phyloP scores from a whole-genome alignment of 108 stramenopile species.

The Nannochloropsis gaditana region DNA sequence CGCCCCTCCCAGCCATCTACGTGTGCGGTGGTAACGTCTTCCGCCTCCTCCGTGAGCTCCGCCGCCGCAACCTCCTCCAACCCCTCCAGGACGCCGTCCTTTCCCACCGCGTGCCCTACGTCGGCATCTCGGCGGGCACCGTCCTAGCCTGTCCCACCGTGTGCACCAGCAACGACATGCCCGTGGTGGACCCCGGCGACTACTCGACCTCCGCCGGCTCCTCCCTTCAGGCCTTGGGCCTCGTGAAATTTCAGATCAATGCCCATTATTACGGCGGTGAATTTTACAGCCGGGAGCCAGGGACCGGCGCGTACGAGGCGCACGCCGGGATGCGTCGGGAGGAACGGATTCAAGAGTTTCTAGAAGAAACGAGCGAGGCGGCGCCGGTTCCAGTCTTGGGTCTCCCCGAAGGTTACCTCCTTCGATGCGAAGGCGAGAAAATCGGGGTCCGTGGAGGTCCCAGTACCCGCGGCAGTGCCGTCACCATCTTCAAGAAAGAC shows the following conservation, averaged over 20 bases:
- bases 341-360: background rate
- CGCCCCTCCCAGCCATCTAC: background rate
- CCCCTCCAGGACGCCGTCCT: background rate
- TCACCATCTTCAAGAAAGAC: background rate
- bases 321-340: background rate
- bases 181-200: background rate
- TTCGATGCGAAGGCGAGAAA: background rate
- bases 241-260: background rate
- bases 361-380: background rate
- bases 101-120: background rate
- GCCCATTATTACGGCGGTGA: background rate
- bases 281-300: background rate
- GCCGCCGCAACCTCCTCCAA: background rate
- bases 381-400: background rate
- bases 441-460: background rate
- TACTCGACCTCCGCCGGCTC: background rate
- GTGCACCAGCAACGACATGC: conserved; percentile 17
- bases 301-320: background rate
- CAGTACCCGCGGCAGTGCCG: background rate
- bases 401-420: background rate
- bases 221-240: background rate
- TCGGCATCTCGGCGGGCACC: background rate
- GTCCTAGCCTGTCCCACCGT: background rate
- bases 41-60: background rate
- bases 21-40: background rate